phyloP scores from a whole-genome alignment of 768 basidiomycete genomes.

The Lactarius vividus region DNA sequence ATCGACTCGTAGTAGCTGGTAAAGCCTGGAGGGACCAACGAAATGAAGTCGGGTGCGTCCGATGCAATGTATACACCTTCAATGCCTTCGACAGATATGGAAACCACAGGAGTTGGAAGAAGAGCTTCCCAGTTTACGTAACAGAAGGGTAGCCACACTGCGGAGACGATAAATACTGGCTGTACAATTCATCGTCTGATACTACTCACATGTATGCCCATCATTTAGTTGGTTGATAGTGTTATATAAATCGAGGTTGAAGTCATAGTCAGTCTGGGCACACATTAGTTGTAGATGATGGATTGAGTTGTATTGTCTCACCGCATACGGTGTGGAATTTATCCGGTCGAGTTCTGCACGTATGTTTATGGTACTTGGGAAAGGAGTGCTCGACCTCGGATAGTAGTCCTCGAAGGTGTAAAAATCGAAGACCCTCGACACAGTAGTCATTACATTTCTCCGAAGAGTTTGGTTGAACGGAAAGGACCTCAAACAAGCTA shows the following conservation, averaged over 20 bases:
- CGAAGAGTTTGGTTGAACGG: constrained; percentile 43
- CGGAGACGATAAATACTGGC: background rate
- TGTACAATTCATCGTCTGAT: background rate
- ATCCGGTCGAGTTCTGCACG: constrained; percentile 48
- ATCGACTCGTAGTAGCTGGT: constrained; percentile 12
- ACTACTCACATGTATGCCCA: constrained; percentile 55
- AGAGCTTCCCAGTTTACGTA: constrained; percentile 47
- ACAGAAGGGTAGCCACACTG: constrained; percentile 58
- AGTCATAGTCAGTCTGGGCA: constrained; percentile 61
- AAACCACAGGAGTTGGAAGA: constrained; percentile 26
- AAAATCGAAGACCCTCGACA: constrained; percentile 39
- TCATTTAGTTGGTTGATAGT: constrained; percentile 58
- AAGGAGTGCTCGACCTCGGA: constrained; percentile 36
- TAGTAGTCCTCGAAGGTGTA: constrained; percentile 44
- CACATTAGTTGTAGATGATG: background rate
- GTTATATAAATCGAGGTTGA: constrained; percentile 56
- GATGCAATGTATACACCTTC: constrained; percentile 24
- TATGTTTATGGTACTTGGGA: constrained; percentile 48
- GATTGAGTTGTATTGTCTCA: constrained; percentile 28
- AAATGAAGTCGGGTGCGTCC: constrained; percentile 19
- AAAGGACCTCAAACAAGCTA: constrained; percentile 34
- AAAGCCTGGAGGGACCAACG: constrained; percentile 11
- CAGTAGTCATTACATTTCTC: constrained; percentile 34
- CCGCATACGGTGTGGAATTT: constrained; percentile 47
- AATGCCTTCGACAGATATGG: constrained; percentile 4